phyloP scores from a whole-genome alignment of 148 eudicot genomes.

The Salicornia ramosissima region DNA sequence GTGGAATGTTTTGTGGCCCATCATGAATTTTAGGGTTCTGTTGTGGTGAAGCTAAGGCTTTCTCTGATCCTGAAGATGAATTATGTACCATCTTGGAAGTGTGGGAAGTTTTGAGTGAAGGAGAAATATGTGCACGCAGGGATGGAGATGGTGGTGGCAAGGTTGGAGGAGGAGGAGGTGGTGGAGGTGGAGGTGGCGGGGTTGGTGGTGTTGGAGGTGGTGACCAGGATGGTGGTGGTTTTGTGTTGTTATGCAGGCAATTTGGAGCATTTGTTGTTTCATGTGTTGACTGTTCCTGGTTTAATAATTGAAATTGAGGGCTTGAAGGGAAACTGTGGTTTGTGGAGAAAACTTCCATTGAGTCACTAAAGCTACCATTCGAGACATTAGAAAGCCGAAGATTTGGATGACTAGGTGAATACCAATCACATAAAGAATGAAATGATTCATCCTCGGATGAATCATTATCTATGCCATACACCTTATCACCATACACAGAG shows the following conservation, averaged over 20 bases:
- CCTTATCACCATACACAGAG: slow-evolving; percentile 26
- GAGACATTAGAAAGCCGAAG: slow-evolving; percentile 66
- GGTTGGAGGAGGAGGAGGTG: slow-evolving; percentile 43
- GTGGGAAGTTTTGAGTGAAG: slow-evolving; percentile 22
- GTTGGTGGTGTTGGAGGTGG: slow-evolving; percentile 24
- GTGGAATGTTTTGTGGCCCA: slow-evolving; percentile 39
- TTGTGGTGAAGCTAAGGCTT: slow-evolving; percentile 21
- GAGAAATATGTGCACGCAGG: slow-evolving; percentile 12
- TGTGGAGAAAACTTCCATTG: slow-evolving; percentile 36
- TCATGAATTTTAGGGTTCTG: slow-evolving; percentile 23
- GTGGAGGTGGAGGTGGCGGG: slow-evolving; percentile 16
- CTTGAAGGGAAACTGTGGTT: slow-evolving; percentile 19
- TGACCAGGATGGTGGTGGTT: slow-evolving; percentile 18
- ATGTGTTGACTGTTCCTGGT: background rate
- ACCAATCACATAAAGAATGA: slow-evolving; percentile 63
- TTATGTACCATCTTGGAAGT: slow-evolving; percentile 14
- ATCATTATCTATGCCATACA: slow-evolving; percentile 22
- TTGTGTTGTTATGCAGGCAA: background rate
- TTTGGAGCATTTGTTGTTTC: background rate
- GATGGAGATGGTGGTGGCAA: slow-evolving; percentile 50
- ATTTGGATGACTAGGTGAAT: slow-evolving; percentile 35
- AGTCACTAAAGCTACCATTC: slow-evolving; percentile 40
- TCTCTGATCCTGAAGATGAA: slow-evolving; percentile 29
- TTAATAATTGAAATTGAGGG: slow-evolving; percentile 1
- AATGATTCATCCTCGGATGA: slow-evolving; percentile 77